These are phyloP conservation scores for Cantharellus cinnabarinus DNA, from an alignment of 768 basidiomycete genomes.

Conservation along the genomic window DNA sequence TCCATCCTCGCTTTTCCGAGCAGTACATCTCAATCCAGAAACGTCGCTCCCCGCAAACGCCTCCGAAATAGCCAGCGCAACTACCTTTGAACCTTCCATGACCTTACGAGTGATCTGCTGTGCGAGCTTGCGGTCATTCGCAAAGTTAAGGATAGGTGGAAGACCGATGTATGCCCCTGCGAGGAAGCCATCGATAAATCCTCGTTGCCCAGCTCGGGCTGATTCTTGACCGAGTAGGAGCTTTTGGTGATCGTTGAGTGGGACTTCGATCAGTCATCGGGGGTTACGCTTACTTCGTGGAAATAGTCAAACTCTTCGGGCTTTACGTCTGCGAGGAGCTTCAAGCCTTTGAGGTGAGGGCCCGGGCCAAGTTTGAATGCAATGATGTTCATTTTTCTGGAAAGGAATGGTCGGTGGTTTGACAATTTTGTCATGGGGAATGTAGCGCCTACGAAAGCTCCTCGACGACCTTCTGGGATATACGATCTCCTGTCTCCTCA, in stretches of 20 bases:
- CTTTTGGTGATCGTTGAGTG: background rate
- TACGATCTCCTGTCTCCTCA: conserved; percentile 73
- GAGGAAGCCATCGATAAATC: conserved; percentile 8
- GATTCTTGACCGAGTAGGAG: conserved; percentile 26
- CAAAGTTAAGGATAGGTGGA: conserved; percentile 80
- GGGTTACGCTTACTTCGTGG: conserved; percentile 68
- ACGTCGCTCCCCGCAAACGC: conserved; percentile 85
- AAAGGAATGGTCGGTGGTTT: background rate
- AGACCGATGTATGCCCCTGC: conserved; percentile 50
- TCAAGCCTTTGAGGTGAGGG: conserved; percentile 63
- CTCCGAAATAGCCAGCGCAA: conserved; percentile 81
- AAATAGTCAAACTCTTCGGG: conserved; percentile 89
- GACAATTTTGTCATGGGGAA: background rate
- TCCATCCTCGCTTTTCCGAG: conserved; percentile 48
- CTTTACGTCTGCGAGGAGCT: conserved; percentile 54
- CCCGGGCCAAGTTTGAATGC: conserved; percentile 85
- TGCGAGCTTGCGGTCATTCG: conserved; percentile 38
- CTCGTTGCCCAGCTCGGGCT: background rate
- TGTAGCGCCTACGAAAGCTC: conserved; percentile 21
- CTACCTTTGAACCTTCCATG: conserved; percentile 58
- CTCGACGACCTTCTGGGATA: conserved; percentile 68
- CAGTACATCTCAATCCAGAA: conserved; percentile 59
- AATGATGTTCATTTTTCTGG: conserved; percentile 46
- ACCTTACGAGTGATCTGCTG: conserved; percentile 55
- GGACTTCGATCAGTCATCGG: background rate